These are phyloP conservation scores for Tricholoma hemisulphureum DNA, from an alignment of 768 basidiomycete genomes.

Conservation along the genomic window DNA sequence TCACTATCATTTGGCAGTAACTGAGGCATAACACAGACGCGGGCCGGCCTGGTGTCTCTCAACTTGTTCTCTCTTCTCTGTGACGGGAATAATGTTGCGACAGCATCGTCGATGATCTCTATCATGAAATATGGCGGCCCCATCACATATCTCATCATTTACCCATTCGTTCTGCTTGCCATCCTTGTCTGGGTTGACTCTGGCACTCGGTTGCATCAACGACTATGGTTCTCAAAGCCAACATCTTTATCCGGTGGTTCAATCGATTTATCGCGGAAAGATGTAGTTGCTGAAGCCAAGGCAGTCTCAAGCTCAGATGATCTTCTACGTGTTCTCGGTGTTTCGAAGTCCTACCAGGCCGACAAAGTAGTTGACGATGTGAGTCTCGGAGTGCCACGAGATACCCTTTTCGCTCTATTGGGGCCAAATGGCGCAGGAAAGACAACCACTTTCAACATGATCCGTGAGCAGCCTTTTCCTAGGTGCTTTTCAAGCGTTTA, in stretches of 20 bases:
- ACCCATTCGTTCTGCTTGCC: constrained; percentile 54
- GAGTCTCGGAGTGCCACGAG: constrained; percentile 59
- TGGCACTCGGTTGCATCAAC: constrained; percentile 51
- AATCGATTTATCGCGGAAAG: constrained; percentile 29
- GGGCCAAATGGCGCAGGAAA: constrained; percentile 86
- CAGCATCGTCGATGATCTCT: constrained; percentile 44
- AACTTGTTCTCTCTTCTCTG: constrained; percentile 78
- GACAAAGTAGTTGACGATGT: constrained; percentile 71
- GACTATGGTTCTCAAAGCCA: constrained; percentile 22
- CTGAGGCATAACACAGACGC: constrained; percentile 39
- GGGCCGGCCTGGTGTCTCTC: constrained; percentile 71
- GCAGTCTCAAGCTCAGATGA: constrained; percentile 49
- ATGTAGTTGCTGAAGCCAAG: constrained; percentile 55
- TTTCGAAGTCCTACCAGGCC: constrained; percentile 59
- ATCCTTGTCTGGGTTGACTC: constrained; percentile 74
- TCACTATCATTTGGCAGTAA: background rate
- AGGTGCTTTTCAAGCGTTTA: background rate
- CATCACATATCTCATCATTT: constrained; percentile 67
- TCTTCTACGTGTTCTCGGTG: constrained; percentile 57
- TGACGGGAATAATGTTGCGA: constrained; percentile 48
- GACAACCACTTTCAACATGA: constrained; percentile 79
- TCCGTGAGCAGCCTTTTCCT: constrained; percentile 47
- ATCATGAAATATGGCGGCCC: constrained; percentile 72
- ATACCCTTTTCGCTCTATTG: constrained; percentile 68
- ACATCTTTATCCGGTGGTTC: constrained; percentile 5